phyloP scores from a whole-genome alignment of 345 rosid species.

The Eucalyptus pauciflora region DNA sequence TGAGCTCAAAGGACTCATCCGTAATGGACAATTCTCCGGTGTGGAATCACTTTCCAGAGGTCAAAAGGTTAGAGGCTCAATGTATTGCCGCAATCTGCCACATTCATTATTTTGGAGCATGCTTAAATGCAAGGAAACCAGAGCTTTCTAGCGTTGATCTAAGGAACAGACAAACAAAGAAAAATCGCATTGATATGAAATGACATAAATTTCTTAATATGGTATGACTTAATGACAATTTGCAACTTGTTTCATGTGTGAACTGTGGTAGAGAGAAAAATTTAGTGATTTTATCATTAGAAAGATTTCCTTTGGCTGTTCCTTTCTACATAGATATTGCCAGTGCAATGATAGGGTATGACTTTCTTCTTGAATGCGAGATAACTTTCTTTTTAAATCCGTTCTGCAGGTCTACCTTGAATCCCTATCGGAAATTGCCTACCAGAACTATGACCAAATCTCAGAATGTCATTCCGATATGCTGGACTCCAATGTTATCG shows the following conservation, averaged over 20 bases:
- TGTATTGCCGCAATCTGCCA: background rate
- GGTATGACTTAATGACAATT: background rate
- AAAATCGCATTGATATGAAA: background rate
- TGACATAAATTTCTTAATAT: too few species aligned
- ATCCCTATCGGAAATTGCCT: background rate
- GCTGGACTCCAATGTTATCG: too few species aligned
- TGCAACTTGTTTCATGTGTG: background rate
- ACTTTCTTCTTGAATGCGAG: background rate
- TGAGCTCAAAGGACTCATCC: background rate
- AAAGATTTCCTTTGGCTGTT: too few species aligned
- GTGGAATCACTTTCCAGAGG: background rate
- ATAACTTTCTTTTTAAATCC: background rate
- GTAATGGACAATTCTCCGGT: background rate
- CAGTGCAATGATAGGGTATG: background rate
- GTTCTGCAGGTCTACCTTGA: background rate
- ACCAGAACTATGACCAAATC: background rate
- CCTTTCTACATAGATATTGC: too few species aligned
- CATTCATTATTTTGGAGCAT: background rate
- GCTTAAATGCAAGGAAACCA: background rate
- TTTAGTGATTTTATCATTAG: background rate
- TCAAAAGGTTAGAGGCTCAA: background rate
- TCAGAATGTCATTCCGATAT: background rate
- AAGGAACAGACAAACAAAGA: background rate
- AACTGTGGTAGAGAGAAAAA: background rate
- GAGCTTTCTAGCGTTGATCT: background rate